Evolutionary conservation across 2,329 filamentous ascomycete species (phyloP).

Genomic region (Fusarium kyushuense): DNA sequence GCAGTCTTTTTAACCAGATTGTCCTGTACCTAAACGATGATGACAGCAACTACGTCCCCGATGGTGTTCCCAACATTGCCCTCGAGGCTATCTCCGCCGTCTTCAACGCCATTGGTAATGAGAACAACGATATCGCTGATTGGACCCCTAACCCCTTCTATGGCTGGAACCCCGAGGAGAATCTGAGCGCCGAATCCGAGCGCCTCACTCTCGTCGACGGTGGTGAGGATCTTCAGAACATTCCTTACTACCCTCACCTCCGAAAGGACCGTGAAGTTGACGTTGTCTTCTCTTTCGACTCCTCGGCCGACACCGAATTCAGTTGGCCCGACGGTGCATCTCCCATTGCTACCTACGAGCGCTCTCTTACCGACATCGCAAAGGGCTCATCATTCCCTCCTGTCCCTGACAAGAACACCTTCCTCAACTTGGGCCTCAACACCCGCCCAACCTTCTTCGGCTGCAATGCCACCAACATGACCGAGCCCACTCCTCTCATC

Average conservation of each 20-base stretch:
- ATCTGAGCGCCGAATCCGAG: slow-evolving; percentile 58
- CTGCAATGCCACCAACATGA: slow-evolving; percentile 68
- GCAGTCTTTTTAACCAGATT: slow-evolving; percentile 80
- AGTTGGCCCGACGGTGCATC: slow-evolving; percentile 72
- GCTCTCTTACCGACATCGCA: slow-evolving; percentile 60
- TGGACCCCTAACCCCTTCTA: slow-evolving; percentile 71
- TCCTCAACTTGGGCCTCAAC: slow-evolving; percentile 70
- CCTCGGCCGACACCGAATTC: slow-evolving; percentile 69
- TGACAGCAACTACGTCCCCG: slow-evolving; percentile 61
- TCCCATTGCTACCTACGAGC: slow-evolving; percentile 68
- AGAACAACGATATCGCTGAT: slow-evolving; percentile 81
- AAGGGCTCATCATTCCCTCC: slow-evolving; percentile 69
- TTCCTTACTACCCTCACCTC: slow-evolving; percentile 77
- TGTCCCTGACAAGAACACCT: slow-evolving; percentile 67
- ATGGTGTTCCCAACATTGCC: slow-evolving; percentile 59
- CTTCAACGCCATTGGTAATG: slow-evolving; percentile 66
- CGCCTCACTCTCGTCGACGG: slow-evolving; percentile 82
- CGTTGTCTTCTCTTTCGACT: slow-evolving; percentile 74
- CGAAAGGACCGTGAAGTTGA: slow-evolving; percentile 65
- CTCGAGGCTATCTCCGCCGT: slow-evolving; percentile 62
- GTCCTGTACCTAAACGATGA: slow-evolving; percentile 74
- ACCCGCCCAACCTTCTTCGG: slow-evolving; percentile 72
- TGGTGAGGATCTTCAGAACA: slow-evolving; percentile 82
- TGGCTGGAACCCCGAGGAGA: slow-evolving; percentile 62
- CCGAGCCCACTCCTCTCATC: slow-evolving; percentile 72